Evolutionary conservation across 768 basidiomycete genomes (phyloP), one percentile per base, ranked within the genome.

Genomic region (Phylloporus sp.): DNA sequence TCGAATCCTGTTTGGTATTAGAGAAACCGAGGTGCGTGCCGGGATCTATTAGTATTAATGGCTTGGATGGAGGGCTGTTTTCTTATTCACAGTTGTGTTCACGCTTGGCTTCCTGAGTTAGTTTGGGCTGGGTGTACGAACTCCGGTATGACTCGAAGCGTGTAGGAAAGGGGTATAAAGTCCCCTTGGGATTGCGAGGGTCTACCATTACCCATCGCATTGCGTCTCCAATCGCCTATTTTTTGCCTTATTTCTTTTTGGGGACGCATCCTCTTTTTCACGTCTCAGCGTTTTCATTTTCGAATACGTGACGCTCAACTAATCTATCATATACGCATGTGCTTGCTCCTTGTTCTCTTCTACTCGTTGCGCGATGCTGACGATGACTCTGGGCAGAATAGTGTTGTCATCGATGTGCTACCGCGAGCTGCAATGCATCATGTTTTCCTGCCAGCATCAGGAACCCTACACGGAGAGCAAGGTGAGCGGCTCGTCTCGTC

Each of bases 351-450:
- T 28, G 26, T 15, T n/a, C 2, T 26, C 14, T 10, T 6, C 13
- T n/a, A n/a, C n/a, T 24, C 17, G 27, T 42, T 27, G 42, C 51
- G 49, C 36, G 42, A 42, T 23, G 35, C 49, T 61, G 41, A 59
- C 49, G n/a, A n/a, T n/a, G n/a, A n/a, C n/a, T n/a, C n/a, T n/a
- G 28, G 17, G n/a, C 32, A 61, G 46, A 50, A 50, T 39, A 43
- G 14, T 46, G n/a, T n/a, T n/a, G n/a, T n/a, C n/a, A n/a, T n/a
- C n/a, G n/a, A 77, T 78, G 76, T 78, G 76, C 53, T 62, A 68
- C 64, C 69, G 73, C 60, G 61, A 72, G 49, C 56, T 67, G 43
- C 59, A 68, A 23, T 70, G 66, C 54, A 64, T 64, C 32, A 55
- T 59, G 48, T 66, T 69, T 52, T 37, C 57, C 18, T 78, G 76